Evolutionary conservation across 2,329 filamentous ascomycete genomes (phyloP), one percentile per base, ranked within the genome.

Genomic region (Paraphoma sp.): DNA sequence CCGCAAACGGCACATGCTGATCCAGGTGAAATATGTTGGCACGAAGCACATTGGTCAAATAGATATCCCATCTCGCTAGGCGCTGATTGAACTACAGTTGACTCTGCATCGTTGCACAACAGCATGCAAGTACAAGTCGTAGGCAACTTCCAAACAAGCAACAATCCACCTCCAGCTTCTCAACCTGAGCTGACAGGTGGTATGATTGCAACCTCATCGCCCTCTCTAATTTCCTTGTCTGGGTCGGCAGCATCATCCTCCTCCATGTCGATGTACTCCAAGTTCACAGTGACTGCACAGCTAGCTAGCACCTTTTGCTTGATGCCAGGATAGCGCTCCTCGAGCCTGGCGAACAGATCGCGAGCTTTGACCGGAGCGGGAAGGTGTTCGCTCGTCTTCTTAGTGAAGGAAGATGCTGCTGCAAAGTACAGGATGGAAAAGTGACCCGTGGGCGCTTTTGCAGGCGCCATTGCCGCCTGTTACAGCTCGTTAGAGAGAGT

Each of bases 381-480:
- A 10, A 95, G 73, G 14, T 79, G 69, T 70, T 95, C 91, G 59
- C 81, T 80, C 57, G 88, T 83, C 70, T 86, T 90, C n/a, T 81
- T 80, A 1, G 91, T 92, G 74, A 85, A 91, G 31, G 88, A 88
- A 54, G 85, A 84, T 12, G 91, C 90, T 59, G 86, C 85, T 55
- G 91, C 92, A 78, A 96, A 96, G 79, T 94, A 96, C 53, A 95
- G 85, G 45, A 96, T 80, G 54, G 84, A 90, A 79, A 95, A 96
- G 63, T 91, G 84, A n/a, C 84, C 88, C 43, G 79, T 62, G 1
- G 86, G 85, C 10, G 84, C 76, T 59, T 82, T 84, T 0, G 81
- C 49, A 42, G 71, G 57, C 31, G 75, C 68, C 79, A 81, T 81
- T 36, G 43, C 23, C 59, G 44, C 17, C 44, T 55, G 29, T 57